Evolutionary conservation across 768 basidiomycete species (phyloP), one percentile per base, ranked within the genome.

Genomic region (Coprinellus aureogranulatus): DNA sequence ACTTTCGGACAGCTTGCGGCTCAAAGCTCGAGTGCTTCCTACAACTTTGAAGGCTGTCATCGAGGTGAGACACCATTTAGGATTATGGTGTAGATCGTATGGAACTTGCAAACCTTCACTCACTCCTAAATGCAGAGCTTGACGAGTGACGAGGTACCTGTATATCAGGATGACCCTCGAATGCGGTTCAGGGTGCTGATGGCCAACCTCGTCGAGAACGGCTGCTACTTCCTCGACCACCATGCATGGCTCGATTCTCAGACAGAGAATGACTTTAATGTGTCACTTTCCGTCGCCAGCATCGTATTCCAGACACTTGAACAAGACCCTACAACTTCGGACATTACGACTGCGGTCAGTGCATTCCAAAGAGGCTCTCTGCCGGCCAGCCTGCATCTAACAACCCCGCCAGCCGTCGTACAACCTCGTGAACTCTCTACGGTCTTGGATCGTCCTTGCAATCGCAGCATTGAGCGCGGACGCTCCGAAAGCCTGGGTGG

Each of bases 381-480:
- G n/a, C n/a, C n/a, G n/a, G n/a, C n/a, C n/a, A n/a, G n/a, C n/a
- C n/a, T n/a, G n/a, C n/a, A n/a, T n/a, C n/a, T n/a, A n/a, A n/a
- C n/a, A n/a, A n/a, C n/a, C n/a, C n/a, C n/a, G n/a, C n/a, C n/a
- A n/a, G n/a, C n/a, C n/a, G n/a, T n/a, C n/a, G n/a, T 30, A 42
- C 53, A 34, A n/a, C n/a, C 54, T 53, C 26, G 57, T 48, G 23
- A 54, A 49, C 68, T 78, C 25, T 34, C 72, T 88, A 2, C 81
- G 85, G 16, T 73, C 81, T 2, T 92, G 89, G 89, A 89, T 87
- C 64, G 67, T 87, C 31, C 66, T 92, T 20, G 68, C 80, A 0
- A 68, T 90, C 18, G 77, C 81, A 1, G 82, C 82, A 0, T 70
- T 90, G 37, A 68, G 77, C 59, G 76, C 75, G 57, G 64, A 65